Evolutionary conservation across 176 grass and related monocot genomes (phyloP), one percentile per base, ranked within the genome.

Genomic region (Calamus simplicifolius): DNA sequence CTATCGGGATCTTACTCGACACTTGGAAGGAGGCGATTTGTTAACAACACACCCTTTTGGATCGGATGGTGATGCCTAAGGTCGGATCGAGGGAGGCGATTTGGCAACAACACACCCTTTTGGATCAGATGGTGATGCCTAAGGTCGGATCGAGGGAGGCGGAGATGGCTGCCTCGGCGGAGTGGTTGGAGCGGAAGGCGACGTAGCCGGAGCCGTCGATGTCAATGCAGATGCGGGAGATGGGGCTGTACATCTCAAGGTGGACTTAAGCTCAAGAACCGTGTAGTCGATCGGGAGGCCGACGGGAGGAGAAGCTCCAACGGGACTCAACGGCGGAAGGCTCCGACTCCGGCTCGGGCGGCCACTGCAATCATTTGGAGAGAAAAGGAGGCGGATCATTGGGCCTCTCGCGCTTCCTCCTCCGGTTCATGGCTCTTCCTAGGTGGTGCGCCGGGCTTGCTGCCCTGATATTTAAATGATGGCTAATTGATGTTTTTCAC

Each of bases 181-280:
- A 79, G 23, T 53, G 65, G 16, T 59, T 69, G 27, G 73, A 83
- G 38, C 90, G 79, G 73, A 95, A 95, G 50, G 90, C 83, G 66
- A 86, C 90, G 76, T 86, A 73, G 2, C 90, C 90, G n/a, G 75
- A 73, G 62, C 76, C 80, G 13, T 77, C 60, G 19, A 62, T 76
- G 73, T 86, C 69, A 59, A 95, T 71, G 26, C 81, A 79, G 28
- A 80, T 82, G 48, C 90, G 78, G 61, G 90, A 78, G 69, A 95
- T 54, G 71, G 85, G 57, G 1, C 90, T 85, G 66, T 85, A 89
- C 58, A 78, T 67, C 72, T 86, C 38, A 62, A 95, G 76, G 48
- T 81, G 81, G 79, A 95, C 79, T 86, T 95, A 51, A 95, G 90
- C 70, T 85, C 82, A 16, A 95, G 82, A 75, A 95, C 90, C 25